Evolutionary conservation across 208 protist species (phyloP), one percentile per base, ranked within the genome.

Genomic region (Acanthamoeba sp.): DNA sequence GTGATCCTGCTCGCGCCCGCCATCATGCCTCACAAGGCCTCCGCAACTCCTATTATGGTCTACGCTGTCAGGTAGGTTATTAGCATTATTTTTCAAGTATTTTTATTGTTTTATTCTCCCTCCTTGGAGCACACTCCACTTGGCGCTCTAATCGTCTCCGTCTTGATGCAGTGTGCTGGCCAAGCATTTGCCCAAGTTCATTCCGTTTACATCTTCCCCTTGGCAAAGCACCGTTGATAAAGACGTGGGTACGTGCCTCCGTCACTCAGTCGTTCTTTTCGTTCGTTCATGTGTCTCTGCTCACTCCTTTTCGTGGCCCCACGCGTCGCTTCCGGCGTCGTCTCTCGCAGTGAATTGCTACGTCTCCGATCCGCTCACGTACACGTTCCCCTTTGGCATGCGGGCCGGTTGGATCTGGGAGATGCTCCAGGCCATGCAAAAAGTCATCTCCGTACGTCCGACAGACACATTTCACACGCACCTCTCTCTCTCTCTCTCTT

Each of bases 1-100:
- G 88, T 93, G n/a, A 20, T 93, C 27, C 38, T 93, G 34, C 50
- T 80, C 16, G 88, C 88, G 0, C 88, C 88, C 38, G 88, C 88
- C 55, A 50, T 93, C 38, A 34, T 93, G n/a, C 82, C 82, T 3
- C 57, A 69, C 18, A 91, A 91, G 22, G 55, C 84, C 50, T 32
- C 84, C 14, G 40, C 73, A 3, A 9, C 73, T 0, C 84, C 57
- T 22, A 27, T 5, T 5, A 59, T 91, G 52, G 9, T 71, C 14
- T 45, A 18, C 69, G 84, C n/a, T 12, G 52, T n/a, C 18, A n/a
- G 52, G 55, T 71, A 52, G n/a, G n/a, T n/a, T n/a, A n/a, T n/a
- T n/a, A n/a, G n/a, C n/a, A n/a, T n/a, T n/a, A n/a, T n/a, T n/a
- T n/a, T n/a, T n/a, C n/a, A n/a, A n/a, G n/a, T 40, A 14, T 80